These are phyloP conservation scores for Neonectria coccinea DNA, from an alignment of 2,329 filamentous ascomycete species.

Conservation along the genomic window DNA sequence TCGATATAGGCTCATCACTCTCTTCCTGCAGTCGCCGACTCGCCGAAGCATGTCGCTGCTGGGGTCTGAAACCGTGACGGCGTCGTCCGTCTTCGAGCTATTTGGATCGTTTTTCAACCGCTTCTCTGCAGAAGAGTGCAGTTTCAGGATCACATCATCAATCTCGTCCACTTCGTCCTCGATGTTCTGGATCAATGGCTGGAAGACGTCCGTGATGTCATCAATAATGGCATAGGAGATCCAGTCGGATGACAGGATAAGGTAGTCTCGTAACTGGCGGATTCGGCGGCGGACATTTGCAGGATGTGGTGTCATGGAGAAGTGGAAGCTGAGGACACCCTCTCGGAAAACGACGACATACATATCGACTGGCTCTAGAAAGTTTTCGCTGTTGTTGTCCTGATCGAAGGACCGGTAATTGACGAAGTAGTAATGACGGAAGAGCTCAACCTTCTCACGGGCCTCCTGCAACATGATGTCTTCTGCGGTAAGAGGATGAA, in stretches of 20 bases:
- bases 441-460: constrained; percentile 97
- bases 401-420: constrained; percentile 99
- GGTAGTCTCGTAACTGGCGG: constrained; percentile 91
- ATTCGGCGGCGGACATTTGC: constrained; percentile 95
- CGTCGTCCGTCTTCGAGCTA: constrained; percentile 62
- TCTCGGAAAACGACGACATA: constrained; percentile 97
- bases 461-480: constrained; percentile 98
- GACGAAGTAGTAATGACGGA: constrained; percentile 98
- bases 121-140: constrained; percentile 73
- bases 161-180: constrained; percentile 98
- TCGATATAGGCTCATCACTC: constrained; percentile 95
- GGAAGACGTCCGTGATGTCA: constrained; percentile 97
- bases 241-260: constrained; percentile 95
- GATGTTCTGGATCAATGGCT: constrained; percentile 89
- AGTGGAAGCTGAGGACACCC: constrained; percentile 96
- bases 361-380: constrained; percentile 95
- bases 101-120: constrained; percentile 53
- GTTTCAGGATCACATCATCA: constrained; percentile 86
- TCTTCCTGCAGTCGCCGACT: constrained; percentile 94
- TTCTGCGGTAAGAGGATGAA: constrained; percentile 94
- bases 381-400: constrained; percentile 87
- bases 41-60: constrained; percentile 88
- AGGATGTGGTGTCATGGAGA: constrained; percentile 94
- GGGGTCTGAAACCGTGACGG: constrained; percentile 57
- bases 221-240: constrained; percentile 98